phyloP scores from a whole-genome alignment of 2,329 filamentous ascomycete genomes.

The Ascochyta rabiei region DNA sequence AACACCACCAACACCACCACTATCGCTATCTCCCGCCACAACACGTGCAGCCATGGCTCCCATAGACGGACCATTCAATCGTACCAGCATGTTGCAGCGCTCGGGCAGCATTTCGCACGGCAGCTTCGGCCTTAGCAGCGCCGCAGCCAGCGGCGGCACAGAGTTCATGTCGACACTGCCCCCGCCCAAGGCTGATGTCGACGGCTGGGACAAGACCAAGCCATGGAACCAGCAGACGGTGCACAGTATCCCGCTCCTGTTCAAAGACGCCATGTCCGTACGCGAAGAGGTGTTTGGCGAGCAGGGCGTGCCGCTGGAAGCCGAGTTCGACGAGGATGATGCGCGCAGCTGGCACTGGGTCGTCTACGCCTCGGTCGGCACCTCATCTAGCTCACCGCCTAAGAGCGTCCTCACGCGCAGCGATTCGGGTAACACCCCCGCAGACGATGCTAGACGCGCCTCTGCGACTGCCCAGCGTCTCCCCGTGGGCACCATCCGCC shows the following conservation, averaged over 20 bases:
- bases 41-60: not conserved
- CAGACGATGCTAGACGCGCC: conserved; percentile 41
- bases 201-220: conserved; percentile 46
- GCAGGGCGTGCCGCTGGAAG: conserved; percentile 63
- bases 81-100: not conserved
- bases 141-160: conserved; percentile 35
- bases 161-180: conserved; percentile 49
- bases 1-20: not conserved
- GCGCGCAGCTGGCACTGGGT: conserved; percentile 83
- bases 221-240: conserved; percentile 42
- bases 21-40: not conserved
- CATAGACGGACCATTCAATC: conserved; percentile 5
- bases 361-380: conserved; percentile 70
- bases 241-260: conserved; percentile 49
- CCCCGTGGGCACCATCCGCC: conserved; percentile 76
- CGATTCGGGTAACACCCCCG: conserved; percentile 50
- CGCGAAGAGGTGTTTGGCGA: conserved; percentile 65
- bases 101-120: conserved; percentile 22
- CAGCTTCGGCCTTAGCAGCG: conserved; percentile 19
- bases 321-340: conserved; percentile 84
- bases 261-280: conserved; percentile 62
- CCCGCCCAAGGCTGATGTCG: conserved; percentile 43
- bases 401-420: conserved; percentile 52
- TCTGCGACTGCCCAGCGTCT: conserved; percentile 51
- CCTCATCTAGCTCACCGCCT: conserved; percentile 44